Conservation (phyloP, 2,329 filamentous ascomycete species). For the Fusarium lateritium region DNA sequence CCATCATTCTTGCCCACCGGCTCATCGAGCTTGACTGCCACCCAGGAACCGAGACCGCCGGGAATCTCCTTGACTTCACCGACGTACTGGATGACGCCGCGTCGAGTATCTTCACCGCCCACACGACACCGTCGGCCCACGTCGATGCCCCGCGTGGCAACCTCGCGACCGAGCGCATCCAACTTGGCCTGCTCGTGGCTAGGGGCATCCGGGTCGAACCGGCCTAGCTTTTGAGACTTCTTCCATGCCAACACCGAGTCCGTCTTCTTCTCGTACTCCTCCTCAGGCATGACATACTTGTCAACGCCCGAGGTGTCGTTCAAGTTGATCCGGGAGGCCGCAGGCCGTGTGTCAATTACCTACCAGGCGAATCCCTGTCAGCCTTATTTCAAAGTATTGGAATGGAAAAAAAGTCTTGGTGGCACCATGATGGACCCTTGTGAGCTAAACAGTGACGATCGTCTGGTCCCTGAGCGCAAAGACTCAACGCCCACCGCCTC, state of each 20-base stretch:
- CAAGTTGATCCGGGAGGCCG: constrained; percentile 82
- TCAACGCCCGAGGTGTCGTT: constrained; percentile 85
- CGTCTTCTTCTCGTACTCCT: constrained; percentile 87
- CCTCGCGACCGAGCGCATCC: constrained; percentile 76
- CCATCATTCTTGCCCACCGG: constrained; percentile 89
- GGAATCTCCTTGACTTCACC: constrained; percentile 83
- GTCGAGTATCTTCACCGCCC: constrained; percentile 76
- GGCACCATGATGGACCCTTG: constrained; percentile 26
- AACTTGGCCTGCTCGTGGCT: constrained; percentile 80
- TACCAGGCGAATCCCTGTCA: constrained; percentile 58
- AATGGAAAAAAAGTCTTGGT: constrained; percentile 27
- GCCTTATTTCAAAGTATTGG: constrained; percentile 47
- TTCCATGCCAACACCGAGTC: constrained; percentile 97
- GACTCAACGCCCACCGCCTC: constrained; percentile 40
- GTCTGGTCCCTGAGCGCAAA: constrained; percentile 17
- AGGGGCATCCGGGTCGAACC: constrained; percentile 90
- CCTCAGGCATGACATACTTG: constrained; percentile 90
- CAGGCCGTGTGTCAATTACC: constrained; percentile 86
- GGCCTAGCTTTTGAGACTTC: constrained; percentile 92
- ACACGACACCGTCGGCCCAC: constrained; percentile 76
- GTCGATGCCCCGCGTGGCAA: constrained; percentile 77
- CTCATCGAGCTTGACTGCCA: constrained; percentile 83
- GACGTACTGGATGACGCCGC: constrained; percentile 80
- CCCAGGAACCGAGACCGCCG: constrained; percentile 75
- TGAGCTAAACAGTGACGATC: constrained; percentile 32